Conservation (phyloP, 257 asterid genomes). For the Plectranthus barbatus region DNA sequence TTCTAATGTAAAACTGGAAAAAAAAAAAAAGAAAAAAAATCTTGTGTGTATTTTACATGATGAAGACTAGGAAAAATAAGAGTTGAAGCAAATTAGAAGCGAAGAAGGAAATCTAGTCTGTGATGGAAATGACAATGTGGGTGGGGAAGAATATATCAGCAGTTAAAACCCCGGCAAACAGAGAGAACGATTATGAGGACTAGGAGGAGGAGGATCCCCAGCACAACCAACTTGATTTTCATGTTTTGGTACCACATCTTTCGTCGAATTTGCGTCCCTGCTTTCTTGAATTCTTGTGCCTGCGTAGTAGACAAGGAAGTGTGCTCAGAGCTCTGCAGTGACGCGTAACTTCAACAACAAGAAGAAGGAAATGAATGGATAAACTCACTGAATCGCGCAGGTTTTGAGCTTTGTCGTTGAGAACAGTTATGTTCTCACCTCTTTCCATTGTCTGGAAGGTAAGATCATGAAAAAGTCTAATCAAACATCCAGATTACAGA, state of each 20-base stretch:
- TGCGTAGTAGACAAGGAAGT: slow-evolving; percentile 19
- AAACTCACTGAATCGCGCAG: slow-evolving; percentile 62
- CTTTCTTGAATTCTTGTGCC: slow-evolving; percentile 57
- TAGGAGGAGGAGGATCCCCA: slow-evolving; percentile 53
- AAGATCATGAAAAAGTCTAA: neutral
- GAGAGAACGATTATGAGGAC: slow-evolving; percentile 74
- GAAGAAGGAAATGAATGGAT: neutral
- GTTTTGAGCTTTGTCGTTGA: slow-evolving; percentile 61
- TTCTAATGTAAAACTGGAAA: neutral
- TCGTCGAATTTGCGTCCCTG: slow-evolving; percentile 54
- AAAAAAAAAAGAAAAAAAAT: slow-evolving; percentile 1
- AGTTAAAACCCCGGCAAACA: slow-evolving; percentile 57
- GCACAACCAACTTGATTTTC: slow-evolving; percentile 75
- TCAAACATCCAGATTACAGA: neutral
- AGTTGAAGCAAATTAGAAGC: slow-evolving; percentile 7
- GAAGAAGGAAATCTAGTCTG: no score
- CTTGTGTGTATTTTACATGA: slow-evolving; percentile 17
- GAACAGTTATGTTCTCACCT: slow-evolving; percentile 61
- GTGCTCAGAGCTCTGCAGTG: neutral
- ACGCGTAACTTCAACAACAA: neutral
- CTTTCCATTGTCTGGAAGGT: slow-evolving; percentile 59
- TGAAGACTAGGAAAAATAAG: slow-evolving; percentile 1
- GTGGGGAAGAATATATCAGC: no score
- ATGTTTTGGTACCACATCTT: slow-evolving; percentile 91
- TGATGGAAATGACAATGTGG: no score